Percentiles rank a stretch among this genome's conserved stretches.
Evolutionary conservation across 805 yeast species (phyloP).

Genomic region (Saturnispora dispora): DNA sequence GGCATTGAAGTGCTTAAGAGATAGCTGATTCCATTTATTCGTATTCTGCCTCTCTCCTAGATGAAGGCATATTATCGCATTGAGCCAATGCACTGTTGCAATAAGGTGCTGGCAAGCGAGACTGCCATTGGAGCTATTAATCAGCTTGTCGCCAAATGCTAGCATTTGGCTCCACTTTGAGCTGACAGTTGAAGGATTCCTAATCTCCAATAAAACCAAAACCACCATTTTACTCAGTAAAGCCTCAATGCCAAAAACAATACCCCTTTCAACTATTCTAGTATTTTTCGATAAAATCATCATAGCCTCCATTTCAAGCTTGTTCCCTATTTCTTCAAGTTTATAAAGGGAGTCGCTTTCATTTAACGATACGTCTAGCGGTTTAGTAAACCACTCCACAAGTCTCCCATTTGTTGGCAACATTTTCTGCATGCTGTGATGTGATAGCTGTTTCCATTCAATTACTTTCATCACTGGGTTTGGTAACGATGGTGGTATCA

Average conservation of each 20-base stretch:
- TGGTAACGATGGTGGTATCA: conserved; percentile 5
- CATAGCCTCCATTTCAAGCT: not conserved
- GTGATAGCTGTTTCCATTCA: conserved; percentile 5
- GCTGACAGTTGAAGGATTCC: not conserved
- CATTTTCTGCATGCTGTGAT: conserved; percentile 1
- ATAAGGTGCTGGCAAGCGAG: not conserved
- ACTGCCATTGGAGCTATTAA: not conserved
- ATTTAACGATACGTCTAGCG: not conserved
- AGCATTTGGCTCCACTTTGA: not conserved
- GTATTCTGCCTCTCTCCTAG: not conserved
- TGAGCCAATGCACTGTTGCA: not conserved
- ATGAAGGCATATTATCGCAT: not conserved
- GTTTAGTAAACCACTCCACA: conserved; percentile 2
- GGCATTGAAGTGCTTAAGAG: not conserved
- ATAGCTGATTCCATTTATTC: not conserved
- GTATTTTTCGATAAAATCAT: not conserved
- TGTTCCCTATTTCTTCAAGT: not conserved
- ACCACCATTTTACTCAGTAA: conserved; percentile 1
- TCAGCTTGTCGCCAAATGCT: conserved; percentile 1
- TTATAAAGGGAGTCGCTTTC: not conserved
- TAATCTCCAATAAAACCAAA: not conserved
- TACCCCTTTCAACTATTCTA: not conserved
- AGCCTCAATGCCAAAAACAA: not conserved
- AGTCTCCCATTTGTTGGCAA: not conserved
- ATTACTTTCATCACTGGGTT: conserved; percentile 5